Percentiles rank a stretch among this genome's conserved stretches.
These are phyloP conservation scores for Globisporangium yorkense DNA, from an alignment of 352 stramenopile species.

Conservation along the genomic window DNA sequence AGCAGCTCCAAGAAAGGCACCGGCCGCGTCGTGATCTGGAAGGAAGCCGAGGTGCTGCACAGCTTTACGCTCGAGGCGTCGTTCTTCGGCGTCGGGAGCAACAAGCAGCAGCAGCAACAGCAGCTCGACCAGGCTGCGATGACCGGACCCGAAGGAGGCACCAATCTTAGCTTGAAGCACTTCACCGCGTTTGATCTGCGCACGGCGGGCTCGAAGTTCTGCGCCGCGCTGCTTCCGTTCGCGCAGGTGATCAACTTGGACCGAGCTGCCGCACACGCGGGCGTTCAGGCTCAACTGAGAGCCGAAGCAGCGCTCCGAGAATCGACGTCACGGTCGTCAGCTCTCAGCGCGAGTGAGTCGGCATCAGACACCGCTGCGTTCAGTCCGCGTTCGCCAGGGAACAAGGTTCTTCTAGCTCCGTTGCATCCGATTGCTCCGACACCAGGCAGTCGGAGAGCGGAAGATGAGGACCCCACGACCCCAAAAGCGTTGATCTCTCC, in stretches of 20 bases:
- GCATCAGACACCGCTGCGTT: not conserved
- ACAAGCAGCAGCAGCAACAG: constrained; percentile 18
- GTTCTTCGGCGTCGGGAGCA: constrained; percentile 55
- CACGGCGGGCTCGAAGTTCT: constrained; percentile 41
- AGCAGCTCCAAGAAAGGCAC: constrained; percentile 53
- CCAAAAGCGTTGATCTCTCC: not conserved
- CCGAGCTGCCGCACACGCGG: not conserved
- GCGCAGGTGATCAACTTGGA: constrained; percentile 49
- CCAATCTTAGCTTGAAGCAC: constrained; percentile 13
- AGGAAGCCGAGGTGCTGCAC: constrained; percentile 54
- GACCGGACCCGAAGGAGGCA: too few species aligned
- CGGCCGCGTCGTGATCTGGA: constrained; percentile 59
- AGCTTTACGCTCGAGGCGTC: constrained; percentile 78
- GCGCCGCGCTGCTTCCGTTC: constrained; percentile 52
- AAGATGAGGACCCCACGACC: not conserved
- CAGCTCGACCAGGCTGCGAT: not conserved
- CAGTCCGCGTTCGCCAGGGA: constrained; percentile 4
- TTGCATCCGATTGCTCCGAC: not conserved
- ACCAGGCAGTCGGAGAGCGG: not conserved
- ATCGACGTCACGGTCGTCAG: not conserved
- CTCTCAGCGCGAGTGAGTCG: not conserved
- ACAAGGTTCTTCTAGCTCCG: constrained; percentile 23
- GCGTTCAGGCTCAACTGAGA: not conserved
- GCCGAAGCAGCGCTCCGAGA: not conserved
- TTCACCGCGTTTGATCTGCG: constrained; percentile 57